Percentiles rank a stretch among this genome's conserved stretches.
Conservation (phyloP, 345 rosid species). For the Melaleuca quinquenervia region DNA sequence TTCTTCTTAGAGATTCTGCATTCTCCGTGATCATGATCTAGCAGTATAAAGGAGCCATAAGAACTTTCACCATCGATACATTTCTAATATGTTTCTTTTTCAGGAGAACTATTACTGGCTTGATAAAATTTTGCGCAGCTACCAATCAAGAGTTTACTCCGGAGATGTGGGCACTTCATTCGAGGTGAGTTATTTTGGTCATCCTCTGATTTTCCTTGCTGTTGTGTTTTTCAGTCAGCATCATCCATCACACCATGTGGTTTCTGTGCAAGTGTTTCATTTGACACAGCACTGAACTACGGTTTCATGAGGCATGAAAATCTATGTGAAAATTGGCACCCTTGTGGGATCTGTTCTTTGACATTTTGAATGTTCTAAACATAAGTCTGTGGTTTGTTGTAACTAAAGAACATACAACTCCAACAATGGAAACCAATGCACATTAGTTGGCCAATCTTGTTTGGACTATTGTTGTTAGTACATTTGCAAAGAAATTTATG, state of each 20-base stretch:
- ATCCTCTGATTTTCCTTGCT: not conserved
- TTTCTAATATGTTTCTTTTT: not conserved
- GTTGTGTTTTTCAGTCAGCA: not conserved
- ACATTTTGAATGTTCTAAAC: not conserved
- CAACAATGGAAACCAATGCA: not conserved
- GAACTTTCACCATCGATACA: not conserved
- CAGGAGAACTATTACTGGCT: slow-evolving; percentile 53
- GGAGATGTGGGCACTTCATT: slow-evolving; percentile 48
- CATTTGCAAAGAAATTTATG: not conserved
- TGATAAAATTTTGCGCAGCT: slow-evolving; percentile 57
- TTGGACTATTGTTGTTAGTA: not conserved
- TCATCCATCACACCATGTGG: not conserved
- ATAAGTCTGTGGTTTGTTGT: not conserved
- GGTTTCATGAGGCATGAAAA: not conserved
- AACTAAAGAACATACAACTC: not conserved
- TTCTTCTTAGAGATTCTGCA: not conserved
- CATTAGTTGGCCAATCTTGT: not conserved
- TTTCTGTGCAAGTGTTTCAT: not conserved
- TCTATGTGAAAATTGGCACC: not conserved
- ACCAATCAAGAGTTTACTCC: slow-evolving; percentile 72
- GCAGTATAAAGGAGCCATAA: not conserved
- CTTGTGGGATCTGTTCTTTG: not conserved
- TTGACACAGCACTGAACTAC: not conserved
- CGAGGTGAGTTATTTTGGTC: slow-evolving; percentile 32
- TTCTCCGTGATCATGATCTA: not conserved